Base-by-base conservation (phyloP, 2,329 filamentous ascomycete species). In the Exserohilum turcica region DNA sequence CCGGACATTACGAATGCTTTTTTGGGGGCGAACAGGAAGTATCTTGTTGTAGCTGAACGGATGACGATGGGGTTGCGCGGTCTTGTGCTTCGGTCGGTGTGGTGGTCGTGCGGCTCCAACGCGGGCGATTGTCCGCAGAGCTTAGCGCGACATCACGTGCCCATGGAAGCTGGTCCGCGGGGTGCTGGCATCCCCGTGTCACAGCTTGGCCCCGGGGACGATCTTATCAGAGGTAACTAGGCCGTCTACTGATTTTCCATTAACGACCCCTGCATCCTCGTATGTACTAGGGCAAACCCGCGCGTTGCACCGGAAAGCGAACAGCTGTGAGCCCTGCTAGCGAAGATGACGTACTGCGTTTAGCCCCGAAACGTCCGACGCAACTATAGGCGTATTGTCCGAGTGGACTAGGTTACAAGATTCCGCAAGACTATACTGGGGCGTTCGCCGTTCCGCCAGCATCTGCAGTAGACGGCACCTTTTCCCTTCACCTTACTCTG, bases 1-100 rank as follows among this genome's bases (percentile, higher is more conserved):
- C 71, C 75, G 54, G 82, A 82, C 81, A 84, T 84, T n/a, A 33
- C 65, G 57, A 35, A 13, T 15, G 31, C 5, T 39, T 27, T 12
- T n/a, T n/a, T n/a, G n/a, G n/a, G n/a, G n/a, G n/a, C n/a, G n/a
- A n/a, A n/a, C n/a, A n/a, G n/a, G n/a, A n/a, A 24, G 19, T 21
- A 13, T 42, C 37, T 9, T 15, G 21, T 12, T 7, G 28, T 28
- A 29, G 36, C 12, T 37, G 18, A 7, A 19, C 21, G 16, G 32
- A 33, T 43, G 35, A 12, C 7, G 21, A 24, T 24, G 18, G n/a
- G 40, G 29, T 36, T 44, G 31, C 16, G 43, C 29, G 28, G 48
- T 47, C 43, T 45, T 54, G 42, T 38, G 42, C 24, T 37, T 43
- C 42, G 27, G 37, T 39, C 37, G 47, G 56, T 52, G 58, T 52